Base-by-base conservation (phyloP, 2,329 filamentous ascomycete species). In the Tympanopsis confertula region DNA sequence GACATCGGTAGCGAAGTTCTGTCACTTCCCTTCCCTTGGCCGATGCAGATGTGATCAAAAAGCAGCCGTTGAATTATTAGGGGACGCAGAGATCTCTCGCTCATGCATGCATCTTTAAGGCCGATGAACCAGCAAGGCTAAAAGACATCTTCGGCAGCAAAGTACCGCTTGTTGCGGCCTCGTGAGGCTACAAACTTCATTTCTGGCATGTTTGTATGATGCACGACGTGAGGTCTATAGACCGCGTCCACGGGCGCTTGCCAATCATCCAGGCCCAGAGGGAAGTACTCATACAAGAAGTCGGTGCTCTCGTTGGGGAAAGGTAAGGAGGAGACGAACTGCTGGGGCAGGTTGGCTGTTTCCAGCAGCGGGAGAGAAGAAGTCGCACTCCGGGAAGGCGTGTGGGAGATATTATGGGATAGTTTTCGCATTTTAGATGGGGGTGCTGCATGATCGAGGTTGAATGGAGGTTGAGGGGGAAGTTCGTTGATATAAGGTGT, bases 201-300 rank as follows among this genome's bases (percentile, higher is more conserved):
- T 47, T 85, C 80, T 7, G 79, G 78, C 35, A 82, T 66, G 35
- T 73, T 71, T 13, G 84, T 89, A 54, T 95, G 88, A 58, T 96
- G 89, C 3, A 95, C 88, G 13, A 94, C 86, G 55, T 95, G 88
- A 4, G 88, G 89, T 36, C 86, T 70, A 55, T 94, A 94, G 13
- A 94, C 81, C 4, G 86, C 86, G 57, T 94, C 86, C 3, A 93
- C 85, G 1, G 86, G 86, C 2, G 83, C 60, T 50, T 55, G 74
- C 83, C 83, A 95, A 52, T 95, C 88, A 55, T 95, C 87, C 41
- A 94, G 63, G 36, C 82, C 87, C 13, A 96, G 67, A 0, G 88
- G 88, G 45, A 96, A 95, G 54, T 96, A 95, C 60, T 96, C 88
- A 54, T 95, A 95, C 14, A 95, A 64, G 45, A 88, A 65, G 57